phyloP scores from a whole-genome alignment of 257 asterid genomes.

The Przewalskia tangutica region DNA sequence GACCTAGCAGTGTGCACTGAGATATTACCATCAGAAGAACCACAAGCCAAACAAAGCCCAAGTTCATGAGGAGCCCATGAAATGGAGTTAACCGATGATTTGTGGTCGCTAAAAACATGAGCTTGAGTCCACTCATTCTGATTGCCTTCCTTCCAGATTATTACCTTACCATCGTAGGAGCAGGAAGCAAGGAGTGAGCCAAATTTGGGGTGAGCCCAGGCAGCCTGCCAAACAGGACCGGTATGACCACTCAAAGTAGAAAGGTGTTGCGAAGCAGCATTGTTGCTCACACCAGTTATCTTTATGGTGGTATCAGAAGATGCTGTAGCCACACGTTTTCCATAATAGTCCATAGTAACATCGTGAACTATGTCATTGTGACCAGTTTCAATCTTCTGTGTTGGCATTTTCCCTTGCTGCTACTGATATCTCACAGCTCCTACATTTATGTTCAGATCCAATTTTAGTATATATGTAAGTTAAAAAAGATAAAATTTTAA shows the following conservation, averaged over 20 bases:
- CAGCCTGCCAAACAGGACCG: slow-evolving; percentile 94
- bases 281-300: slow-evolving; percentile 59
- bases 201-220: slow-evolving; percentile 94
- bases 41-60: slow-evolving; percentile 87
- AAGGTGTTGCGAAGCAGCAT: slow-evolving; percentile 66
- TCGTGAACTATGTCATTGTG: slow-evolving; percentile 80
- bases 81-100: slow-evolving; percentile 76
- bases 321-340: slow-evolving; percentile 88
- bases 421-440: neutral
- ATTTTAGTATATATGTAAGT: neutral
- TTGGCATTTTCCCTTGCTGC: slow-evolving; percentile 49
- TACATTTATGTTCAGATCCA: neutral
- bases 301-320: slow-evolving; percentile 79
- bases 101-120: slow-evolving; percentile 67
- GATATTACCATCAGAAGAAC: slow-evolving; percentile 83
- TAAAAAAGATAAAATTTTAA: neutral
- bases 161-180: slow-evolving; percentile 79
- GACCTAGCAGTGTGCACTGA: slow-evolving; percentile 57
- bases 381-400: slow-evolving; percentile 92
- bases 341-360: slow-evolving; percentile 86
- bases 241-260: slow-evolving; percentile 77
- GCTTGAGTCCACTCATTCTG: slow-evolving; percentile 71
- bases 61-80: slow-evolving; percentile 93
- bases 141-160: slow-evolving; percentile 86
- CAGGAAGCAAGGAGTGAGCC: slow-evolving; percentile 83